Evolutionary conservation across 306 rosid genomes (phyloP).

Genomic region (Cyamopsis tetragonoloba): DNA sequence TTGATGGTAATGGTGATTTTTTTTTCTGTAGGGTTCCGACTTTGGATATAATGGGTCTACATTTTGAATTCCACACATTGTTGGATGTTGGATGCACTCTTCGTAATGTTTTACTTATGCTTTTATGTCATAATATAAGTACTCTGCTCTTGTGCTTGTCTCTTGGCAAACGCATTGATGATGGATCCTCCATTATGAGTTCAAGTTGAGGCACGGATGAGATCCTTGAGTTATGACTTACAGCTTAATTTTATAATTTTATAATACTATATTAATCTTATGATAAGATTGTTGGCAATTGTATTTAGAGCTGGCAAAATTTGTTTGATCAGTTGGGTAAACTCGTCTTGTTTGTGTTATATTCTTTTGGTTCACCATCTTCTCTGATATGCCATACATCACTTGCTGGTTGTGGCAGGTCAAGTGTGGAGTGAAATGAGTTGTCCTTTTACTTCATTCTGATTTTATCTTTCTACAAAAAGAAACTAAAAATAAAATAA

Average conservation of each 20-base stretch:
- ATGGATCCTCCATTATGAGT: conserved; percentile 2
- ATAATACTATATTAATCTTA: too few relatives aligned
- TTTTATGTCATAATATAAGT: conserved; percentile 5
- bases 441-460: too few relatives aligned
- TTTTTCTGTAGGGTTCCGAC: conserved; percentile 75
- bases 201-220: conserved; percentile 11
- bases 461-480: too few relatives aligned
- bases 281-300: not conserved
- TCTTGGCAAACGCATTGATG: conserved; percentile 10
- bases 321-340: too few relatives aligned
- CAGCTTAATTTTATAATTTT: too few relatives aligned
- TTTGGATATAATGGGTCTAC: conserved; percentile 94
- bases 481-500: too few relatives aligned
- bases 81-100: conserved; percentile 12
- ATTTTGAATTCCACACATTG: conserved; percentile 37
- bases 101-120: not conserved
- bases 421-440: too few relatives aligned
- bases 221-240: not conserved
- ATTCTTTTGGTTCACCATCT: too few relatives aligned
- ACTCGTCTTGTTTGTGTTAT: too few relatives aligned
- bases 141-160: not conserved
- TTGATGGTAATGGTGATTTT: conserved; percentile 23
- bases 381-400: too few relatives aligned
- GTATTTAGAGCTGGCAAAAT: too few relatives aligned
- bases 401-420: too few relatives aligned